Conservation (phyloP, 1,139 yeast genomes). For the Kurtzmaniella quercitrusa region DNA sequence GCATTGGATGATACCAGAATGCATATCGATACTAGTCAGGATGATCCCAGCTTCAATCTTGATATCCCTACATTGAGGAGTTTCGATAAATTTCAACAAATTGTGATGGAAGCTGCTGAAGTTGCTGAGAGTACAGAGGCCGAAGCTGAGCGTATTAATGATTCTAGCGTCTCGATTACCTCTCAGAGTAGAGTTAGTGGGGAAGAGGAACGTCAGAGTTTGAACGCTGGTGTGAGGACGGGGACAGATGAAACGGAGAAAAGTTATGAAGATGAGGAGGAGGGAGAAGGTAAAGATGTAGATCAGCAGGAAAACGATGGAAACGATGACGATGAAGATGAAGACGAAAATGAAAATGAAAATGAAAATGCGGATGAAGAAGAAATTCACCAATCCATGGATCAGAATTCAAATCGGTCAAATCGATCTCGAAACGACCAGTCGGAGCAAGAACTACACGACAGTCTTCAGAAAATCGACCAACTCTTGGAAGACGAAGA, state of each 20-base stretch:
- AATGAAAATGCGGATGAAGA: constrained; percentile 6
- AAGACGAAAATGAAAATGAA: constrained; percentile 4
- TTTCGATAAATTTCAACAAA: constrained; percentile 38
- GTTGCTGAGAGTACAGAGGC: constrained; percentile 22
- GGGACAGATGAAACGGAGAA: constrained; percentile 2
- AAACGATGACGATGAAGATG: constrained; percentile 3
- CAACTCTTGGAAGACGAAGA: constrained; percentile 36
- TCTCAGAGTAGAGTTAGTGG: background rate
- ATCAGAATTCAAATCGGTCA: too few species aligned
- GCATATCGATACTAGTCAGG: constrained; percentile 20
- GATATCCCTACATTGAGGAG: constrained; percentile 46
- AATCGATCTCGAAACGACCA: too few species aligned
- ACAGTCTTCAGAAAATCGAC: constrained; percentile 29
- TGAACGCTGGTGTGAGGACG: constrained; percentile 3
- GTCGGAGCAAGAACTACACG: constrained; percentile 12
- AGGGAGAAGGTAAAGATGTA: constrained; percentile 4
- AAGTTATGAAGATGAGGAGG: constrained; percentile 4
- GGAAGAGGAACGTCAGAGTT: background rate
- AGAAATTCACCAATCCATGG: too few species aligned
- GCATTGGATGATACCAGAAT: constrained; percentile 33
- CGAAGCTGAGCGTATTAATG: background rate
- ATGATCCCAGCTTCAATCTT: constrained; percentile 27
- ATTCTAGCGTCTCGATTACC: background rate
- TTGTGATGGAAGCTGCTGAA: constrained; percentile 23
- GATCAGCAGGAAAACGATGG: constrained; percentile 4